phyloP scores from a whole-genome alignment of 352 stramenopile species.

The Phytophthora brassicae region DNA sequence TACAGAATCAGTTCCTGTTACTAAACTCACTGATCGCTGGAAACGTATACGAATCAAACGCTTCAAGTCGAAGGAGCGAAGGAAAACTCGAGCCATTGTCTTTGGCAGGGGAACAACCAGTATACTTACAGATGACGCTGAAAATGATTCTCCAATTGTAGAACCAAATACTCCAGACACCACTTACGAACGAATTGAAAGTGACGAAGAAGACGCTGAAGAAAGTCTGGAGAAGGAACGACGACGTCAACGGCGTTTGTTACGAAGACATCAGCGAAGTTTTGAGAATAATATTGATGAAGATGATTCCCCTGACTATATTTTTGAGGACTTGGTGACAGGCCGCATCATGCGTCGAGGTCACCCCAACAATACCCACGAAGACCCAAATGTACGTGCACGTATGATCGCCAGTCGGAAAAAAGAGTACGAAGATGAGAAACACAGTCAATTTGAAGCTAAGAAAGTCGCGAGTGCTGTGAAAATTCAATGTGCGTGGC shows the following conservation, averaged over 20 bases:
- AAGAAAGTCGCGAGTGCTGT: constrained; percentile 60
- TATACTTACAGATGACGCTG: constrained; percentile 8
- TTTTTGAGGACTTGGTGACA: constrained; percentile 63
- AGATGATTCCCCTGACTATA: constrained; percentile 34
- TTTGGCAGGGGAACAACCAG: constrained; percentile 38
- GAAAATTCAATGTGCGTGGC: constrained; percentile 77
- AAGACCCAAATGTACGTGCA: constrained; percentile 30
- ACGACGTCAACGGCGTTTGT: constrained; percentile 21
- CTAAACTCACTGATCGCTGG: constrained; percentile 66
- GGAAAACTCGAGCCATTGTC: constrained; percentile 45
- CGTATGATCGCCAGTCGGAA: constrained; percentile 47
- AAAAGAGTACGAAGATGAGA: constrained; percentile 33
- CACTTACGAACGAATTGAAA: constrained; percentile 35
- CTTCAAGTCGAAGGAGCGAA: constrained; percentile 30
- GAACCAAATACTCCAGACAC: constrained; percentile 32
- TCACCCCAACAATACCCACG: constrained; percentile 21
- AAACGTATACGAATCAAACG: constrained; percentile 56
- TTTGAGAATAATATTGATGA: not conserved
- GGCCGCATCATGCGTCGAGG: constrained; percentile 38
- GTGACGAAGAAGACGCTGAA: constrained; percentile 36
- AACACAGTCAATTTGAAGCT: constrained; percentile 37
- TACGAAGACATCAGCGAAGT: constrained; percentile 4
- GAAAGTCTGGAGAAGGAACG: constrained; percentile 26
- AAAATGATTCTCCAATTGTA: constrained; percentile 20
- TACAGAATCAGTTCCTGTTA: constrained; percentile 48